Conservation (phyloP, 345 rosid species). For the Salix purpurea region DNA sequence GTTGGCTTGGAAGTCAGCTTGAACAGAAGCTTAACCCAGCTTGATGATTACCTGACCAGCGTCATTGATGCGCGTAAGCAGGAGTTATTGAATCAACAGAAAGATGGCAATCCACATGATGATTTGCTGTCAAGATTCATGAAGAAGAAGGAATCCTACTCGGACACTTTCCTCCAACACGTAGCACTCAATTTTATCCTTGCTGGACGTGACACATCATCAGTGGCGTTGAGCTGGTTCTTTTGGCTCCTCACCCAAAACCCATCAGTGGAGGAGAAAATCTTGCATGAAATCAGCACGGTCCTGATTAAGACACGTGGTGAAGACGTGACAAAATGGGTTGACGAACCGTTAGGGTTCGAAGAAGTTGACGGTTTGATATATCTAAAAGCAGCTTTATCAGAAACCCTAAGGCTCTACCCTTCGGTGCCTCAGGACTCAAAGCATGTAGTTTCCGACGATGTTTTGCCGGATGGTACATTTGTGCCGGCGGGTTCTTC, state of each 20-base stretch:
- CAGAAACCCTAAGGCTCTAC: slow-evolving; percentile 81
- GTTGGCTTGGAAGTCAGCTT: slow-evolving; percentile 84
- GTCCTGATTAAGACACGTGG: slow-evolving; percentile 73
- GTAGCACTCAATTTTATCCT: slow-evolving; percentile 93
- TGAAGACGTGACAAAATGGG: slow-evolving; percentile 50
- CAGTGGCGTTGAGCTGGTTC: slow-evolving; percentile 91
- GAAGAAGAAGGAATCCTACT: slow-evolving; percentile 79
- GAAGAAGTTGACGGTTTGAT: slow-evolving; percentile 72
- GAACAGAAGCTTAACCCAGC: slow-evolving; percentile 65
- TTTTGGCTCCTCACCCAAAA: slow-evolving; percentile 70
- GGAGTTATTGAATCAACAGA: slow-evolving; percentile 53
- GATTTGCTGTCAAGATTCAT: slow-evolving; percentile 85
- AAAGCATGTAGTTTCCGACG: slow-evolving; percentile 69
- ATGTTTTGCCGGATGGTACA: slow-evolving; percentile 84
- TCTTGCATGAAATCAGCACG: slow-evolving; percentile 57
- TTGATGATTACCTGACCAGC: slow-evolving; percentile 56
- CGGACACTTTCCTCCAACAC: slow-evolving; percentile 71
- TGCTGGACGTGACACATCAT: slow-evolving; percentile 97
- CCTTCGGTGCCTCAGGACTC: slow-evolving; percentile 96
- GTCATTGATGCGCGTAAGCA: slow-evolving; percentile 70
- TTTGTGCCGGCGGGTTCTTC: slow-evolving; percentile 90
- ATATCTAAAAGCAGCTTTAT: slow-evolving; percentile 78
- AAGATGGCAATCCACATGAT: slow-evolving; percentile 53
- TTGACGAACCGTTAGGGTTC: slow-evolving; percentile 58
- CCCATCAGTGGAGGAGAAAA: slow-evolving; percentile 61